Base-by-base conservation (phyloP, 768 basidiomycete genomes). In the Podaxis sp. region DNA sequence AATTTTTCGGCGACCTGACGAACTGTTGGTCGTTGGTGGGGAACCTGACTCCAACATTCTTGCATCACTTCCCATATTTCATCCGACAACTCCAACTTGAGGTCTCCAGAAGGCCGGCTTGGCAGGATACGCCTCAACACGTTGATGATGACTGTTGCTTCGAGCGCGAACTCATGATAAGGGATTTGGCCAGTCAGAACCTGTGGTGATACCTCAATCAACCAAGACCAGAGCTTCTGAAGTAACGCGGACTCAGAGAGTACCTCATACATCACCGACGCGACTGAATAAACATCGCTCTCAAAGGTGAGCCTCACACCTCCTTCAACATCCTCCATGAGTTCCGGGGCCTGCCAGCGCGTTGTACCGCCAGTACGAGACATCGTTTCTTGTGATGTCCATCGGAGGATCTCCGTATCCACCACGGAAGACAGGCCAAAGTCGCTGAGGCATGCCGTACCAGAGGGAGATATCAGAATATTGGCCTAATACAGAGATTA, bases 161-260 rank as follows among this genome's bases (percentile, higher is more conserved):
- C 69, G 61, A 47, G 63, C 57, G 7, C 36, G 8, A 11, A 68
- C 63, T 46, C 71, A 65, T 67, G 59, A 52, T 72, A 75, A 11
- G 75, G 75, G n/a, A 68, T 51, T 2, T 65, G 58, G 7, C 69
- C 69, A 0, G 70, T 68, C 55, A 71, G 70, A 2, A 74, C 66
- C 73, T 74, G 53, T 11, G 36, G 27, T n/a, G 13, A 5, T 40
- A 24, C 7, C 9, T 25, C 33, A 17, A n/a, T 27, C 17, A n/a
- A 25, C 43, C 27, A 27, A 27, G 27, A 46, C 27, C 5, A 27
- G 27, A 5, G 9, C 6, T 52, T 19, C 3, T 55, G 27, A 19
- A 46, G 29, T n/a, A 22, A 27, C 27, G 27, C 27, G 27, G 27
- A 27, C 6, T 27, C 27, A 27, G 27, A 27, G 4, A 27, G 6